These are phyloP conservation scores for Eragrostis tef DNA, from an alignment of 202 grass and related monocot genomes.

Conservation along the genomic window DNA sequence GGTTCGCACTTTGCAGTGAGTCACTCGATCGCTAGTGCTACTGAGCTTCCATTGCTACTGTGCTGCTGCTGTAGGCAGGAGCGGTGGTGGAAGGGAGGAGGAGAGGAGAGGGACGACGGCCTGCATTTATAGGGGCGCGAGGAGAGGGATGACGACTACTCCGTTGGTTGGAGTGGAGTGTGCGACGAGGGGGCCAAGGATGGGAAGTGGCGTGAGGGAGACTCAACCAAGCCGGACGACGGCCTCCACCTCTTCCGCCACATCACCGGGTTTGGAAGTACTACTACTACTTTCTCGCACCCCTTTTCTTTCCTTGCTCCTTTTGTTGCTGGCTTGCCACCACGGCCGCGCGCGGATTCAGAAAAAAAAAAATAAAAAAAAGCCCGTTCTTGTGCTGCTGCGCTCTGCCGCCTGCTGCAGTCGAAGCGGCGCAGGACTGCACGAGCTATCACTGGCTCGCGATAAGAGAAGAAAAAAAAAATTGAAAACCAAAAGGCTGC, in stretches of 20 bases:
- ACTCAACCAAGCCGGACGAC: too few species aligned
- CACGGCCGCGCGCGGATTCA: too few species aligned
- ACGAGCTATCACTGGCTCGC: not conserved
- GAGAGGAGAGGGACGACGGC: not conserved
- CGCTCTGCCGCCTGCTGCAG: not conserved
- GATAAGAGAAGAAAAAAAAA: too few species aligned
- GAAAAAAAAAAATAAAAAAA: too few species aligned
- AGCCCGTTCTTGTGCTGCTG: not conserved
- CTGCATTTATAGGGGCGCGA: not conserved
- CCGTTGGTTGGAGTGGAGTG: not conserved
- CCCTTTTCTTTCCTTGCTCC: not conserved
- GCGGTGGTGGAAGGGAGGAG: not conserved
- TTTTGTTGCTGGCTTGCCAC: too few species aligned
- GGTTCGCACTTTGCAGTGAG: too few species aligned
- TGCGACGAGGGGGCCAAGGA: not conserved
- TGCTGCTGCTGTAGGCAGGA: too few species aligned
- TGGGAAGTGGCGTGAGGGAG: not conserved
- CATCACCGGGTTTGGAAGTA: not conserved
- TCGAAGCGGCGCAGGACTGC: not conserved
- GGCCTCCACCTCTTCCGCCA: too few species aligned
- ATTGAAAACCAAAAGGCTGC: too few species aligned
- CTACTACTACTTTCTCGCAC: not conserved
- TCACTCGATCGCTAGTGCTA: too few species aligned
- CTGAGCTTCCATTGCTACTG: not conserved
- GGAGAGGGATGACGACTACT: too few species aligned